Evolutionary conservation across 805 yeast species (phyloP).

Genomic region (Cyberlindnera mrakii): DNA sequence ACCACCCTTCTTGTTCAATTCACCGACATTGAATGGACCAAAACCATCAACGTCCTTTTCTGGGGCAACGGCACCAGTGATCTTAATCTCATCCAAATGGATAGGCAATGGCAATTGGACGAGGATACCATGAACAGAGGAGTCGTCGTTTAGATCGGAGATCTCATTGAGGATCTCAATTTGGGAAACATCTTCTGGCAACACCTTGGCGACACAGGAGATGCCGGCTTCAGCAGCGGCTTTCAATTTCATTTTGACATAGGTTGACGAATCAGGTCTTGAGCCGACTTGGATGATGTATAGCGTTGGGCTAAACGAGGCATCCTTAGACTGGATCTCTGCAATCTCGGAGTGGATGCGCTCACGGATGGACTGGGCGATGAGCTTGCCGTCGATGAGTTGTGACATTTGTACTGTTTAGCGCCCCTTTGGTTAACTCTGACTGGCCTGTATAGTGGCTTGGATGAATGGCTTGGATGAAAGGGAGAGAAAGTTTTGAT

Average conservation of each 20-base stretch:
- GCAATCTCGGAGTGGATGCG: slow-evolving; percentile 46
- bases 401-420: slow-evolving; percentile 2
- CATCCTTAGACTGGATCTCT: slow-evolving; percentile 33
- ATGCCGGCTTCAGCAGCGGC: slow-evolving; percentile 85
- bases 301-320: slow-evolving; percentile 65
- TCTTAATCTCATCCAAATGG: slow-evolving; percentile 67
- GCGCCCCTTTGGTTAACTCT: too few relatives aligned
- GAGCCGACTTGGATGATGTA: slow-evolving; percentile 86
- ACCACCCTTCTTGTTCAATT: slow-evolving; percentile 82
- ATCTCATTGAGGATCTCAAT: slow-evolving; percentile 53
- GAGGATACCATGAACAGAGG: slow-evolving; percentile 75
- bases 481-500: not conserved
- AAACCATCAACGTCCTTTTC: slow-evolving; percentile 95
- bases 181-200: slow-evolving; percentile 59
- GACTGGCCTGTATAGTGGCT: too few relatives aligned
- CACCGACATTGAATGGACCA: slow-evolving; percentile 84
- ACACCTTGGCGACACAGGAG: slow-evolving; percentile 55
- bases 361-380: slow-evolving; percentile 47
- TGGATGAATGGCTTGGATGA: not conserved
- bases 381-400: slow-evolving; percentile 55
- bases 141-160: slow-evolving; percentile 63
- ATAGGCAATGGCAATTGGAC: slow-evolving; percentile 88
- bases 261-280: slow-evolving; percentile 86
- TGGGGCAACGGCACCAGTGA: slow-evolving; percentile 77
- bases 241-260: slow-evolving; percentile 85